Percentiles rank a stretch among this genome's conserved stretches.
Evolutionary conservation across 2,329 filamentous ascomycete species (phyloP).

Genomic region (Arthrobotrys iridis): DNA sequence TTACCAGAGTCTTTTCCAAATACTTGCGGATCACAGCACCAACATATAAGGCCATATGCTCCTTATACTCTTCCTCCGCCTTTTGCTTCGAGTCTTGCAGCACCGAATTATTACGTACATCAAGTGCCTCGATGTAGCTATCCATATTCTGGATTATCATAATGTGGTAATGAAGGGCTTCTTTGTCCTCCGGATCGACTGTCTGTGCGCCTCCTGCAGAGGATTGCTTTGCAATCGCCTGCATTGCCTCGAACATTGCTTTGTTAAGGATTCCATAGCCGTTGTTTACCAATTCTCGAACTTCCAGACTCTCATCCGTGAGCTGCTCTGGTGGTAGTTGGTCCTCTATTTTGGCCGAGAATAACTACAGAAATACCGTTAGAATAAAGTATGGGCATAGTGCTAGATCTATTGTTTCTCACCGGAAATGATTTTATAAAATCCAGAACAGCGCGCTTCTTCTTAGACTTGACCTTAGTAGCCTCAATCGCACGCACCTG

Average conservation of each 20-base stretch:
- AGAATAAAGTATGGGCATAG: background rate
- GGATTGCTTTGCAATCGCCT: constrained; percentile 84
- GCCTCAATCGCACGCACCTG: constrained; percentile 96
- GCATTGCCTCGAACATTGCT: constrained; percentile 96
- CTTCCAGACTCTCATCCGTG: constrained; percentile 68
- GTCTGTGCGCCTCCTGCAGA: constrained; percentile 61
- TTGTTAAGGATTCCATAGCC: constrained; percentile 90
- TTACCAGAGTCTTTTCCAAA: constrained; percentile 79
- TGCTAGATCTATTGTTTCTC: constrained; percentile 54
- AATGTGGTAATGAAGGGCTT: constrained; percentile 96
- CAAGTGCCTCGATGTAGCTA: constrained; percentile 92
- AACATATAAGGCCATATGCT: constrained; percentile 89
- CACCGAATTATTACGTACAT: constrained; percentile 76
- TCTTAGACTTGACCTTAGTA: constrained; percentile 98
- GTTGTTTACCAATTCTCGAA: constrained; percentile 81
- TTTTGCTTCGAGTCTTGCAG: constrained; percentile 84
- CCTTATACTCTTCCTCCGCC: constrained; percentile 79
- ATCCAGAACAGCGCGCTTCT: constrained; percentile 85
- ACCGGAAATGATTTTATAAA: constrained; percentile 91
- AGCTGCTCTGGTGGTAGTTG: constrained; percentile 56
- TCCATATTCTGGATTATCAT: constrained; percentile 99
- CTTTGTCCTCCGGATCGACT: constrained; percentile 85
- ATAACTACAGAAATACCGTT: constrained; percentile 49
- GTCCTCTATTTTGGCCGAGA: constrained; percentile 58
- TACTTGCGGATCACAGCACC: constrained; percentile 88